These are phyloP conservation scores for Sugiyamaella sp. DNA, from an alignment of 1,139 yeast species.

Conservation along the genomic window DNA sequence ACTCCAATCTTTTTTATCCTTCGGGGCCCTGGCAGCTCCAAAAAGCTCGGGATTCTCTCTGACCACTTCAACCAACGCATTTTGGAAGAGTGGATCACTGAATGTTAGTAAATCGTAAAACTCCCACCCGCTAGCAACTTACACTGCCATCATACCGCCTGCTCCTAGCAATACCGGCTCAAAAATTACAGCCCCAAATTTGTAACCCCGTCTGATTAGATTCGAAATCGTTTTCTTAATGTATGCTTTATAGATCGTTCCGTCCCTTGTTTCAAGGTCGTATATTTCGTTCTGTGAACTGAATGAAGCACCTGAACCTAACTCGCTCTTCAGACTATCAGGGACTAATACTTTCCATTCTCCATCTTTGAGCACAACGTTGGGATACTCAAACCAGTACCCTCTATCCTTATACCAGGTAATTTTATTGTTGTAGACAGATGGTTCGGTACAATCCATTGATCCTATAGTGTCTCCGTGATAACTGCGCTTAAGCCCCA, in stretches of 20 bases:
- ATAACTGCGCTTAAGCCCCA: conserved; percentile 37
- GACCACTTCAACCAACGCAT: conserved; percentile 34
- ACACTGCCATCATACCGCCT: conserved; percentile 39
- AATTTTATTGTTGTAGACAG: conserved; percentile 35
- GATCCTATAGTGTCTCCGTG: conserved; percentile 41
- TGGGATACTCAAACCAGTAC: conserved; percentile 37
- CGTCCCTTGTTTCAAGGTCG: conserved; percentile 27
- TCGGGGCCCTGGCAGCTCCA: conserved; percentile 15
- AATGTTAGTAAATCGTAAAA: not conserved
- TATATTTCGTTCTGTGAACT: conserved; percentile 28
- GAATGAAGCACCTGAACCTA: conserved; percentile 22
- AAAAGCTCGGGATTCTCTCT: conserved; percentile 29
- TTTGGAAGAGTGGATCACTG: conserved; percentile 38
- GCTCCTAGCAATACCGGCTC: conserved; percentile 39
- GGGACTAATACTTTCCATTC: conserved; percentile 34
- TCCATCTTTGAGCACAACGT: conserved; percentile 30
- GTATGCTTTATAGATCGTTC: conserved; percentile 25
- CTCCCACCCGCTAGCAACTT: conserved; percentile 16
- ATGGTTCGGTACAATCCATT: conserved; percentile 39
- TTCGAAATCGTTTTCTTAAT: conserved; percentile 24
- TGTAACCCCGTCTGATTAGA: conserved; percentile 26
- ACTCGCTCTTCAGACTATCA: conserved; percentile 21
- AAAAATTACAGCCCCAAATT: conserved; percentile 37
- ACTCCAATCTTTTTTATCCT: conserved; percentile 28
- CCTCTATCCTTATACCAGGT: conserved; percentile 38